phyloP scores from a whole-genome alignment of 2,329 filamentous ascomycete genomes.

The Alternaria solani region DNA sequence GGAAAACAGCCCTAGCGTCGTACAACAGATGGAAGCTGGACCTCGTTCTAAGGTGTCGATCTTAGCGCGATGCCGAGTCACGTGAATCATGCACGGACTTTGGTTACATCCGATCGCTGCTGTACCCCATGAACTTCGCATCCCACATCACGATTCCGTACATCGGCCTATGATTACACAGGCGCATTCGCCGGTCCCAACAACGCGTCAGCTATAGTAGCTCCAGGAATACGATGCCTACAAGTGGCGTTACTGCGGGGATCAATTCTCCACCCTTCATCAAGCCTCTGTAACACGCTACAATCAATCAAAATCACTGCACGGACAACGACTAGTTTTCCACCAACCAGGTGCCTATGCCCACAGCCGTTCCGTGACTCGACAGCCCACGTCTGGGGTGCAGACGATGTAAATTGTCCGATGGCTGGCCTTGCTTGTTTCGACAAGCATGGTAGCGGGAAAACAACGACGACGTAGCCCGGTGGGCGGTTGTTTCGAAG shows the following conservation, averaged over 20 bases:
- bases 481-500: neutral
- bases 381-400: constrained; percentile 14
- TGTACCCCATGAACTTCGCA: neutral
- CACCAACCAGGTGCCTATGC: constrained; percentile 19
- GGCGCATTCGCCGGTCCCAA: neutral
- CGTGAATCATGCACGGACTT: neutral
- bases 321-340: constrained; percentile 5
- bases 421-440: constrained; percentile 7
- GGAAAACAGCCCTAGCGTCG: constrained; percentile 3
- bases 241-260: constrained; percentile 1
- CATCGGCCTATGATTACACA: neutral
- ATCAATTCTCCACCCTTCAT: constrained; percentile 26
- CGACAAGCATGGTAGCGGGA: neutral
- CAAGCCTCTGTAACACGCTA: constrained; percentile 24
- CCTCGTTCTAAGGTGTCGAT: neutral
- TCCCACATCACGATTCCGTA: neutral
- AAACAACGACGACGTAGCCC: neutral
- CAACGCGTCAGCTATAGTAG: neutral
- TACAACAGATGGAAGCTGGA: neutral
- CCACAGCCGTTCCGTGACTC: neutral
- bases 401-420: constrained; percentile 14
- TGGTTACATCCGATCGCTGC: neutral
- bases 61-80: constrained; percentile 13
- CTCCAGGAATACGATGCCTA: neutral
- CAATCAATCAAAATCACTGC: constrained; percentile 11